phyloP scores from a whole-genome alignment of 257 asterid species.

The Striga asiatica region DNA sequence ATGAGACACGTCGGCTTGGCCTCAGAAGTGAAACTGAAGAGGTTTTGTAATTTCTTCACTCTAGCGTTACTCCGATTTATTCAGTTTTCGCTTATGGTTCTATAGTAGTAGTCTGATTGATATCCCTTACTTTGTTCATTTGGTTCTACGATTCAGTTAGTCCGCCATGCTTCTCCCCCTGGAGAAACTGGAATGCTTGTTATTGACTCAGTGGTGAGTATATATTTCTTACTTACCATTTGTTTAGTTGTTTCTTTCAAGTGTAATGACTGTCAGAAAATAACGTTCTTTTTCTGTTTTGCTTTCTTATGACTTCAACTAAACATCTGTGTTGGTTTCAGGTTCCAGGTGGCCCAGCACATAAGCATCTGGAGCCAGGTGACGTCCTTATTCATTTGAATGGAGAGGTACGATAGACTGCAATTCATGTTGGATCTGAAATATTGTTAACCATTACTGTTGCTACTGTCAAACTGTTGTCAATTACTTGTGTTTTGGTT shows the following conservation, averaged over 20 bases:
- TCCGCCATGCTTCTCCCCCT: constrained; percentile 79
- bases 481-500: constrained; percentile 8
- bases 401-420: constrained; percentile 62
- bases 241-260: neutral
- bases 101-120: neutral
- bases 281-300: neutral
- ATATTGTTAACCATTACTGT: constrained; percentile 7
- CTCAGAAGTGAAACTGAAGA: constrained; percentile 79
- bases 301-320: constrained; percentile 13
- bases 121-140: constrained; percentile 4
- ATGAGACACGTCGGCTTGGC: constrained; percentile 97
- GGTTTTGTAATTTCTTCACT: constrained; percentile 32
- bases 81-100: constrained; percentile 11
- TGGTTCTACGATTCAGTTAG: constrained; percentile 45
- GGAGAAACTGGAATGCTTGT: constrained; percentile 99
- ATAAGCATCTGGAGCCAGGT: constrained; percentile 91
- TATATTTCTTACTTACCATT: constrained; percentile 9
- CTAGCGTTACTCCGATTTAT: too few relatives aligned
- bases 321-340: constrained; percentile 23
- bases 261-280: neutral
- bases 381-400: constrained; percentile 87
- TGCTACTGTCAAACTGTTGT: neutral
- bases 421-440: neutral
- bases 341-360: constrained; percentile 98
- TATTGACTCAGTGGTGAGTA: constrained; percentile 89